Conservation (phyloP, 805 yeast genomes). For the Saccharomycopsis oosterbeekiorum region DNA sequence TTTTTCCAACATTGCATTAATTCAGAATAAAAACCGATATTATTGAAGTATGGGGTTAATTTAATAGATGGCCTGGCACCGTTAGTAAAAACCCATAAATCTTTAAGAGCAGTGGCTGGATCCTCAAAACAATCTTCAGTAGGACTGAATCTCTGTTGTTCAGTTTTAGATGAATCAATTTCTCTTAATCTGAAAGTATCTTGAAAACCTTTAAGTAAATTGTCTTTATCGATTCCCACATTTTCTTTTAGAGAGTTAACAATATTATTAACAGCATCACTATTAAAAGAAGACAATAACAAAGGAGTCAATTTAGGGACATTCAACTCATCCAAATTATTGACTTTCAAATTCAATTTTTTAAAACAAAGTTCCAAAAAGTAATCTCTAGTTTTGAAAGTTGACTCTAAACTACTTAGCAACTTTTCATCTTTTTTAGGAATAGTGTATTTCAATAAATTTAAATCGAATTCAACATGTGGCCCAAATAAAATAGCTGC, state of each 20-base stretch:
- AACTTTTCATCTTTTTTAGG: conserved; percentile 27
- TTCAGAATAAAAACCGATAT: conserved; percentile 40
- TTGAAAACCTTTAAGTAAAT: conserved; percentile 32
- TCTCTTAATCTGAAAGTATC: conserved; percentile 20
- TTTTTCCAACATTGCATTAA: conserved; percentile 29
- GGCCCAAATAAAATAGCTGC: conserved; percentile 69
- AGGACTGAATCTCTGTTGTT: conserved; percentile 7
- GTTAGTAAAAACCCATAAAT: conserved; percentile 36
- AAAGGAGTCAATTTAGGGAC: conserved; percentile 66
- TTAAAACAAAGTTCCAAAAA: conserved; percentile 50
- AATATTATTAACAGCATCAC: conserved; percentile 26
- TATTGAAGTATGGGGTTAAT: conserved; percentile 66
- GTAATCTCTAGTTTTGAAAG: conserved; percentile 39
- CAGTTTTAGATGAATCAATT: conserved; percentile 10
- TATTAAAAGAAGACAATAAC: conserved; percentile 36
- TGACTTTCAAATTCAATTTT: conserved; percentile 63
- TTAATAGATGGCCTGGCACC: conserved; percentile 39
- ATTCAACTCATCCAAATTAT: conserved; percentile 35
- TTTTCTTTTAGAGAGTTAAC: conserved; percentile 25
- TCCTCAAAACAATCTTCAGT: conserved; percentile 33
- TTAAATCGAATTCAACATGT: conserved; percentile 80
- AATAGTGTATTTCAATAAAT: conserved; percentile 31
- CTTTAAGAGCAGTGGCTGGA: conserved; percentile 46
- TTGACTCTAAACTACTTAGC: conserved; percentile 31
- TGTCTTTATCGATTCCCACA: conserved; percentile 28